Conservation (phyloP, 2,329 filamentous ascomycete species). For the Tolypocladium inflatum region DNA sequence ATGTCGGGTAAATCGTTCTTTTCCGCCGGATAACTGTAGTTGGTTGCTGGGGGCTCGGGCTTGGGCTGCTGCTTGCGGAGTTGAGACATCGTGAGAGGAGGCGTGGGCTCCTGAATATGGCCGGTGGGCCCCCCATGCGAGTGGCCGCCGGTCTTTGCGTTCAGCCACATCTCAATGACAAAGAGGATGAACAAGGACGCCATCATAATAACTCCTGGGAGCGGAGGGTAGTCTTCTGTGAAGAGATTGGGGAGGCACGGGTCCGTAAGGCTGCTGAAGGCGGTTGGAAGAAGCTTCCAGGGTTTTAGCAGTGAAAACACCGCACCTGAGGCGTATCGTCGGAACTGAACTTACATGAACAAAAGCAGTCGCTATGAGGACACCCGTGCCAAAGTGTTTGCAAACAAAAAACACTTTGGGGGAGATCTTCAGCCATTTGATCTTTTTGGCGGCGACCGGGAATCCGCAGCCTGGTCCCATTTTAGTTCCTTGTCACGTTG, state of each 20-base stretch:
- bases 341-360: conserved; percentile 47
- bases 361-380: conserved; percentile 64
- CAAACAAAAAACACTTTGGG: conserved; percentile 49
- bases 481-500: not conserved
- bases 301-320: not conserved
- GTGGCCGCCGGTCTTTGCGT: conserved; percentile 48
- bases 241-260: conserved; percentile 51
- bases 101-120: not conserved
- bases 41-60: no score
- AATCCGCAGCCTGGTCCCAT: conserved; percentile 34
- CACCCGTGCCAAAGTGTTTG: conserved; percentile 62
- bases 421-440: conserved; percentile 48
- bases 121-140: conserved; percentile 48
- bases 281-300: conserved; percentile 44
- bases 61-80: not conserved
- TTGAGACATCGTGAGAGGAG: not conserved
- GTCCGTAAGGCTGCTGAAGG: conserved; percentile 41
- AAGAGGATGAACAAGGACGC: conserved; percentile 51
- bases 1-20: not conserved
- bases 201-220: conserved; percentile 60
- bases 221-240: conserved; percentile 47
- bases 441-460: conserved; percentile 43
- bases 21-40: not conserved
- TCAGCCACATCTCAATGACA: conserved; percentile 52
- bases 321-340: no score